Conservation (phyloP, 2,329 filamentous ascomycete species). For the Coniochaeta sp. region DNA sequence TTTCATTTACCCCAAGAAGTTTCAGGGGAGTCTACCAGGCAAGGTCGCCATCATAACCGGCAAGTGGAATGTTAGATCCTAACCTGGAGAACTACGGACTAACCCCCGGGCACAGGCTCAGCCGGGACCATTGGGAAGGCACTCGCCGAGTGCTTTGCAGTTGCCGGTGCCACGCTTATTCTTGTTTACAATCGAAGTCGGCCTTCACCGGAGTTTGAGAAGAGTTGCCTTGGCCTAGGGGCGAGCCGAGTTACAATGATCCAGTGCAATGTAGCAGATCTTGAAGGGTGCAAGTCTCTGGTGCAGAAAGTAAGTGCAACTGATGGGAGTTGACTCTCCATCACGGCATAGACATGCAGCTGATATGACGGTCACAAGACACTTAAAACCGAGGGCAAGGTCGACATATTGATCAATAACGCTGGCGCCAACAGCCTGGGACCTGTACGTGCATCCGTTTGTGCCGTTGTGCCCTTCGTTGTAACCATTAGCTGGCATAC, state of each 20-base stretch:
- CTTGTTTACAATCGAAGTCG: constrained; percentile 21
- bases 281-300: constrained; percentile 16
- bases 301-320: constrained; percentile 12
- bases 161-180: constrained; percentile 18
- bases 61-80: neutral
- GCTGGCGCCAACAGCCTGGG: constrained; percentile 20
- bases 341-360: neutral
- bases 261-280: constrained; percentile 17
- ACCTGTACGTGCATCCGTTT: constrained; percentile 11
- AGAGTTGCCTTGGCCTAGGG: constrained; percentile 13
- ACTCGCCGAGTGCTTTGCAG: constrained; percentile 21
- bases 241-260: constrained; percentile 13
- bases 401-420: constrained; percentile 21
- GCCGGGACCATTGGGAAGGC: constrained; percentile 19
- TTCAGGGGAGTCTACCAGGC: constrained; percentile 13
- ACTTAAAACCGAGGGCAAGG: constrained; percentile 9
- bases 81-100: neutral
- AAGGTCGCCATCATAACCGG: constrained; percentile 20
- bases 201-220: constrained; percentile 12
- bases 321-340: neutral
- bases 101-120: constrained; percentile 11
- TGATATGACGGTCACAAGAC: constrained; percentile 5
- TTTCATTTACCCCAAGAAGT: constrained; percentile 20
- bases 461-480: neutral
- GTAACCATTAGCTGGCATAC: neutral